Percentiles rank a stretch among this genome's conserved stretches.
phyloP scores from a whole-genome alignment of 1,284 basidiomycete genomes.

The Gymnopus androsaceus region DNA sequence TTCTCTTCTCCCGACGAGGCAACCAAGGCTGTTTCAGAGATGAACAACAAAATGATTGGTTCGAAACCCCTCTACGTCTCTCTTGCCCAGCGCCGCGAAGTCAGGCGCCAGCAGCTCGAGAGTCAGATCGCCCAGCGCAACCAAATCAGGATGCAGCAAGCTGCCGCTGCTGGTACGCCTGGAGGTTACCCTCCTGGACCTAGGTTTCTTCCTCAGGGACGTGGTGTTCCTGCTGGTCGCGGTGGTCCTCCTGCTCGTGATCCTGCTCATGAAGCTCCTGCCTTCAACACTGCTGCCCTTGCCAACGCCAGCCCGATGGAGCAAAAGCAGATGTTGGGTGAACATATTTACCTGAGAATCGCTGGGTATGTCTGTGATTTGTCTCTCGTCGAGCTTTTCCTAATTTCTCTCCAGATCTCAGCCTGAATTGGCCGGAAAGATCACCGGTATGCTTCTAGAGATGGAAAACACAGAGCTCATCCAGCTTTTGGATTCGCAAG shows the following conservation, averaged over 20 bases:
- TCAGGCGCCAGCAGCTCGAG: conserved; percentile 97
- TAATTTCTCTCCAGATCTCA: conserved; percentile 48
- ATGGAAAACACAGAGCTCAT: conserved; percentile 94
- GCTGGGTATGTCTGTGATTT: conserved; percentile 69
- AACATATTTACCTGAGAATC: conserved; percentile 90
- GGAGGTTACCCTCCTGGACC: conserved; percentile 84
- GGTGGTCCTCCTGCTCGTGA: conserved; percentile 40
- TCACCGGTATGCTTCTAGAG: conserved; percentile 96
- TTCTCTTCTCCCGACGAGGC: conserved; percentile 99
- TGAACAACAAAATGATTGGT: conserved; percentile 99
- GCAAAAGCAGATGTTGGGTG: conserved; percentile 97
- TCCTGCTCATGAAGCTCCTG: conserved; percentile 44
- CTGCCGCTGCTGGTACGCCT: conserved; percentile 81
- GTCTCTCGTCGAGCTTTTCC: not conserved
- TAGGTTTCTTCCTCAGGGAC: conserved; percentile 80
- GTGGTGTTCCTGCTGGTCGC: conserved; percentile 66
- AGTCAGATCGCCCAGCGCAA: conserved; percentile 97
- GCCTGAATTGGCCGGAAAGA: conserved; percentile 93
- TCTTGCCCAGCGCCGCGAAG: conserved; percentile 97
- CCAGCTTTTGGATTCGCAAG: conserved; percentile 78
- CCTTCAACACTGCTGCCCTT: conserved; percentile 59
- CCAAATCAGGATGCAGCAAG: conserved; percentile 94
- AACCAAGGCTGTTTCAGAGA: conserved; percentile 98
- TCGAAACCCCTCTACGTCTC: conserved; percentile 99
- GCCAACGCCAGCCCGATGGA: conserved; percentile 80